Evolutionary conservation across 169 alveolate species (phyloP).

Genomic region (Cryptosporidium meleagridis): DNA sequence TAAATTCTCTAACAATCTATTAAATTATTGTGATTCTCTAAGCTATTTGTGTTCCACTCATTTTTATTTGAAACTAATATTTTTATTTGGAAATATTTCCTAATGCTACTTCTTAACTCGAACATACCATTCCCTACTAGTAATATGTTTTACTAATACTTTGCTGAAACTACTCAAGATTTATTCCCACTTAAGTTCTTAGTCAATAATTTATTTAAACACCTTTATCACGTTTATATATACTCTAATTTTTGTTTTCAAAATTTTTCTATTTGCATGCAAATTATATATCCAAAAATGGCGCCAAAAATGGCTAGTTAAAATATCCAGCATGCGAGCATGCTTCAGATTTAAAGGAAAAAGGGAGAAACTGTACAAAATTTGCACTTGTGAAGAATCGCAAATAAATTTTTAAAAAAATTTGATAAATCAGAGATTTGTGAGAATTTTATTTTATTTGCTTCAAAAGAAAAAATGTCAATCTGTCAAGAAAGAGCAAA

Average conservation of each 20-base stretch:
- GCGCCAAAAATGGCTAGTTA: not conserved
- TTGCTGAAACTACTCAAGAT: too few relatives aligned
- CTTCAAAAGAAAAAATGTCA: not conserved
- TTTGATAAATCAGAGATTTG: not conserved
- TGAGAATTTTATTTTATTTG: not conserved
- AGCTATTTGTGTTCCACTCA: too few relatives aligned
- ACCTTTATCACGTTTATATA: too few relatives aligned
- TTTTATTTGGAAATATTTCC: too few relatives aligned
- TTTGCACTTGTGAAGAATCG: not conserved
- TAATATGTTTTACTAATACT: too few relatives aligned
- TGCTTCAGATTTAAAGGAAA: not conserved
- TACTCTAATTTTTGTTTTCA: not conserved
- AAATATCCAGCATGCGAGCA: constrained; percentile 5
- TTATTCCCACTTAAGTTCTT: not conserved
- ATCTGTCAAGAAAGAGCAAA: constrained; percentile 69
- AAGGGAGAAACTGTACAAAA: not conserved
- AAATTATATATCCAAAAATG: not conserved
- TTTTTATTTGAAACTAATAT: too few relatives aligned
- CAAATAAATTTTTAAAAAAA: not conserved
- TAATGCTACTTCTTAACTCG: too few relatives aligned
- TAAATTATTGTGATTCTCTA: not conserved
- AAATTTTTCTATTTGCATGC: not conserved
- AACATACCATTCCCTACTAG: too few relatives aligned
- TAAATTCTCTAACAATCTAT: not conserved
- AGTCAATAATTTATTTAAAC: too few relatives aligned